Evolutionary conservation across 805 yeast genomes (phyloP), one percentile per base, ranked within the genome.

Genomic region (Ogataea methanolica): DNA sequence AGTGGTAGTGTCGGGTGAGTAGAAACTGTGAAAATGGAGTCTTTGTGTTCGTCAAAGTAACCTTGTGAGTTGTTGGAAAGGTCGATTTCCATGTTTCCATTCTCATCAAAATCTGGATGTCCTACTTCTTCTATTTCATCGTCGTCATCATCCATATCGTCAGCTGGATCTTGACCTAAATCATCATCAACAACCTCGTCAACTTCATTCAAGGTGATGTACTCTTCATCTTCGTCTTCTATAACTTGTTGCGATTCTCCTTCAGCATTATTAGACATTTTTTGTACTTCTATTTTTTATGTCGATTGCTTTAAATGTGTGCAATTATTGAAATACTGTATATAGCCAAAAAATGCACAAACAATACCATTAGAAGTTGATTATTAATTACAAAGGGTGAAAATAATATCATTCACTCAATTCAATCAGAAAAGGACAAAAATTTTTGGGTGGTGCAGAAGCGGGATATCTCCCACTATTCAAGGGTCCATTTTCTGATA

Each of bases 1-100:
- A 85, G 66, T 16, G 97, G 97, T 50, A 90, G 73, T 6, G 74
- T 74, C 36, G 97, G 97, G 64, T 94, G 97, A 6, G 82, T 71
- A 43, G 87, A 79, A n/a, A 94, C 74, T 14, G 86, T 74, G 67
- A 86, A 92, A 4, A 92, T 79, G 2, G 97, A 88, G 66, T 94
- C 99, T 46, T 78, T 75, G 63, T 94, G 99, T 55, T 78, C 76
- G 63, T 94, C 99, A 65, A 94, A 94, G 66, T 88, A 94, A 0
- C 88, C 73, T 70, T 84, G 79, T 7, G 98, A 88, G 68, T 92
- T 92, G 69, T 92, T 92, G 43, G 91, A 75, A 82, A 91, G 71
- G 61, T 91, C 98, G 33, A 92, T 78, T 66, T 87, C 96, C 38
- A 88, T 68, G 36, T 74, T 70, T 43, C 81, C 79, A 41, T 71